Evolutionary conservation across 164 flowering plant species (phyloP).

Genomic region (Magnolia changhungtana): DNA sequence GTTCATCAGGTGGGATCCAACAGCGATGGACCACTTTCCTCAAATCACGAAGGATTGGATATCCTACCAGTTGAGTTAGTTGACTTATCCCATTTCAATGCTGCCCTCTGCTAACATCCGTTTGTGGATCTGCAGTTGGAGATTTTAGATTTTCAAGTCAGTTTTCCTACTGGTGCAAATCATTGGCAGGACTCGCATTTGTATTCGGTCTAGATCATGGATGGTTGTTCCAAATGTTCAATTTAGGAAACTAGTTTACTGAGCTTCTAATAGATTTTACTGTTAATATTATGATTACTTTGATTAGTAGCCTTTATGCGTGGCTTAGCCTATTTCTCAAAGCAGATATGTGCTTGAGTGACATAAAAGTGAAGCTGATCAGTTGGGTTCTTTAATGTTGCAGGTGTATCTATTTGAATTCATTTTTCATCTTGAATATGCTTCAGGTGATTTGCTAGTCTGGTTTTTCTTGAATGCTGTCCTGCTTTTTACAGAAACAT

Average conservation of each 20-base stretch:
- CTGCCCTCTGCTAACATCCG: not conserved
- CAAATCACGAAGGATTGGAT: not conserved
- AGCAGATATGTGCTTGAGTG: not conserved
- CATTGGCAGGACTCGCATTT: not conserved
- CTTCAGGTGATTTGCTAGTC: constrained; percentile 64
- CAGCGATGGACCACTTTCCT: not conserved
- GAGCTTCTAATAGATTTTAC: too few species aligned
- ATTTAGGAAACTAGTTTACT: not conserved
- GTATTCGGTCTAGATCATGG: not conserved
- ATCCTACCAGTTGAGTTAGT: not conserved
- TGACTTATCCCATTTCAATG: not conserved
- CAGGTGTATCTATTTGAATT: constrained; percentile 84
- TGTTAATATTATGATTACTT: too few species aligned
- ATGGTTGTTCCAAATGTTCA: not conserved
- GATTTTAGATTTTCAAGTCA: not conserved
- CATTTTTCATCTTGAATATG: constrained; percentile 74
- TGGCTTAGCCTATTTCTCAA: too few species aligned
- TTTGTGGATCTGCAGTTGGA: not conserved
- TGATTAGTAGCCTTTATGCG: too few species aligned
- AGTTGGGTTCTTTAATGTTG: constrained; percentile 16
- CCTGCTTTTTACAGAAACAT: not conserved
- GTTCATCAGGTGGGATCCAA: too few species aligned
- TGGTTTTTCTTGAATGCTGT: constrained; percentile 2
- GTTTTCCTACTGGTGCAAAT: not conserved
- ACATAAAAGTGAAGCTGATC: not conserved